A percentile compares a stretch with the other conserved stretches of the same genome.
phyloP scores from a whole-genome alignment of 768 basidiomycete genomes.

The Clathrus columnatus region DNA sequence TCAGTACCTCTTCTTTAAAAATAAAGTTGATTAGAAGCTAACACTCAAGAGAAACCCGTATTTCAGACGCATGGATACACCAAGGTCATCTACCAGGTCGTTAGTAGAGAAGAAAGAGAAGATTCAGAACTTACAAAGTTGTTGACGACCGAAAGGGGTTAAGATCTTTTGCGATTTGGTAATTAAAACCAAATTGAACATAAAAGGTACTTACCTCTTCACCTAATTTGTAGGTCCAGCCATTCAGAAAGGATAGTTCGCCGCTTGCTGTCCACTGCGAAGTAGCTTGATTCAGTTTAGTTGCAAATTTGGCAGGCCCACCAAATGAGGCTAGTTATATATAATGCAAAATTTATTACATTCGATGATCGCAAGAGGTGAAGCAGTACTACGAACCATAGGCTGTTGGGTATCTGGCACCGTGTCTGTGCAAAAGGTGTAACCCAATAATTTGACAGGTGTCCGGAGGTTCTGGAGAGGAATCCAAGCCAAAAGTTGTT shows the following conservation, averaged over 20 bases:
- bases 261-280: slow-evolving; percentile 56
- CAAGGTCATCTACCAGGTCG: slow-evolving; percentile 28
- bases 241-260: slow-evolving; percentile 66
- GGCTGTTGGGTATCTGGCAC: slow-evolving; percentile 47
- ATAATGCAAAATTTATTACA: background rate
- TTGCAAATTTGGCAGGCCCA: slow-evolving; percentile 47
- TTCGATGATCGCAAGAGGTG: slow-evolving; percentile 22
- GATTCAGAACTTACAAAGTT: slow-evolving; percentile 13
- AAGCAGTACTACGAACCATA: slow-evolving; percentile 5
- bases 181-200: background rate
- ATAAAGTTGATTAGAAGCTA: background rate
- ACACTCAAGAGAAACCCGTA: slow-evolving; percentile 35
- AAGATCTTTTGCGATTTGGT: background rate
- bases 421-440: slow-evolving; percentile 76
- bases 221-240: slow-evolving; percentile 86
- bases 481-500: slow-evolving; percentile 63
- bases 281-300: slow-evolving; percentile 48
- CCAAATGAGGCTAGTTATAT: slow-evolving; percentile 29
- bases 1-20: background rate
- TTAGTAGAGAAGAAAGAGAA: background rate
- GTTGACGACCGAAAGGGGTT: slow-evolving; percentile 15
- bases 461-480: slow-evolving; percentile 59
- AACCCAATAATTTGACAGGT: slow-evolving; percentile 65
- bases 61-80: slow-evolving; percentile 34
- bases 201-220: slow-evolving; percentile 49